These are phyloP conservation scores for Fragilariopsis cylindrus DNA, from an alignment of 108 stramenopile species.

Conservation along the genomic window DNA sequence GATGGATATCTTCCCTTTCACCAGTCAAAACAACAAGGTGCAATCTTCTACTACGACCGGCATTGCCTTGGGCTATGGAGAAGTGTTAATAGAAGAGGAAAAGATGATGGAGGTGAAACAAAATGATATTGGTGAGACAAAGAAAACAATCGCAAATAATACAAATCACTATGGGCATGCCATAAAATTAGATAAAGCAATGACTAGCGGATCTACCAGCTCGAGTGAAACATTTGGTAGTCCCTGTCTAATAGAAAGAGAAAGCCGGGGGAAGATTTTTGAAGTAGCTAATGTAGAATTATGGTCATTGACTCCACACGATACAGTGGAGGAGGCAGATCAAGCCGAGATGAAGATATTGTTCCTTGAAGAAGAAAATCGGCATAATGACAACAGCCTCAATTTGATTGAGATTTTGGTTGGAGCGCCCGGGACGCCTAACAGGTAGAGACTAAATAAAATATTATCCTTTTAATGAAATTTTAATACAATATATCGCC, in stretches of 20 bases:
- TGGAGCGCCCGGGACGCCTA: slow-evolving; percentile 15
- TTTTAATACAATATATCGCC: too few species aligned
- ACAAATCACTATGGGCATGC: slow-evolving; percentile 48
- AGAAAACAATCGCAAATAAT: not conserved
- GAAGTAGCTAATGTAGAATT: slow-evolving; percentile 72
- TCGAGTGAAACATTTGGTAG: slow-evolving; percentile 76
- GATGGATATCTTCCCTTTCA: slow-evolving; percentile 67
- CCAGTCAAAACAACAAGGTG: slow-evolving; percentile 57
- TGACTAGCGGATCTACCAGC: slow-evolving; percentile 60
- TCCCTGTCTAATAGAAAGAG: slow-evolving; percentile 47
- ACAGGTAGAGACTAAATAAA: not conserved
- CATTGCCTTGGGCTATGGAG: slow-evolving; percentile 65
- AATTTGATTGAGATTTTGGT: slow-evolving; percentile 45
- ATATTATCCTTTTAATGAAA: too few species aligned
- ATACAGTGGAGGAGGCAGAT: slow-evolving; percentile 47
- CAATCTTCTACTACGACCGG: slow-evolving; percentile 64
- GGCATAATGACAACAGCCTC: slow-evolving; percentile 25
- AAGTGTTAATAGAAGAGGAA: slow-evolving; percentile 17
- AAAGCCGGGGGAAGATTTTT: slow-evolving; percentile 44
- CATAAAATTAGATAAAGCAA: slow-evolving; percentile 50
- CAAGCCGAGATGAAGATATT: slow-evolving; percentile 39
- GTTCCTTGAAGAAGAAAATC: slow-evolving; percentile 31
- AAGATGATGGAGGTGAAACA: not conserved
- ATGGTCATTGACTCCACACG: slow-evolving; percentile 70
- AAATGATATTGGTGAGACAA: not conserved